phyloP scores from a whole-genome alignment of 805 yeast genomes.

The Wickerhamiella siamensis region DNA sequence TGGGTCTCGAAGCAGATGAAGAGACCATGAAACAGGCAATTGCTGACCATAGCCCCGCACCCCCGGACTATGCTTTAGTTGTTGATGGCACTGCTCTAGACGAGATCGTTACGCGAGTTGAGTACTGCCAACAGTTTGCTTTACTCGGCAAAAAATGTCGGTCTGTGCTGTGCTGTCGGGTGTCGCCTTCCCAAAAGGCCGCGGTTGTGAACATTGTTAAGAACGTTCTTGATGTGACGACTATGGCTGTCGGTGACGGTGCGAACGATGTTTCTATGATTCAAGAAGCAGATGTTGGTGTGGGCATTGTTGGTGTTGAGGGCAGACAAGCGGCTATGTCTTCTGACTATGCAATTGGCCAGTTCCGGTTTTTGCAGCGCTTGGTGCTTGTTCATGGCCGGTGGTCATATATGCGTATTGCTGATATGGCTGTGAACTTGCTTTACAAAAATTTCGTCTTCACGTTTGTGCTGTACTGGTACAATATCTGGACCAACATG shows the following conservation, averaged over 20 bases:
- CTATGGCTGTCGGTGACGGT: conserved; percentile 75
- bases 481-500: conserved; percentile 48
- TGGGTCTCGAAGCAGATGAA: conserved; percentile 25
- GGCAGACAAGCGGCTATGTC: conserved; percentile 83
- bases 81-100: conserved; percentile 57
- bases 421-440: conserved; percentile 68
- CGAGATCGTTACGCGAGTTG: conserved; percentile 28
- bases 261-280: conserved; percentile 84
- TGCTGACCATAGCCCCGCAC: conserved; percentile 51
- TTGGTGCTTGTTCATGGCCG: conserved; percentile 67
- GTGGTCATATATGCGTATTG: conserved; percentile 62
- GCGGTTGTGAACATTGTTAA: conserved; percentile 56
- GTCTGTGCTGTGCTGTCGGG: conserved; percentile 72
- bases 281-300: conserved; percentile 72
- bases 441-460: conserved; percentile 65
- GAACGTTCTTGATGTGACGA: conserved; percentile 50
- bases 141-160: conserved; percentile 61
- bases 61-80: conserved; percentile 41
- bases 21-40: conserved; percentile 37
- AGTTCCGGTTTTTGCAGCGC: conserved; percentile 52
- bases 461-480: conserved; percentile 66
- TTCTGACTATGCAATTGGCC: conserved; percentile 72
- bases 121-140: conserved; percentile 38
- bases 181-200: conserved; percentile 74
- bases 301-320: conserved; percentile 79